Conservation (phyloP, 2,329 filamentous ascomycete genomes). For the Chalaropsis thielavioides region DNA sequence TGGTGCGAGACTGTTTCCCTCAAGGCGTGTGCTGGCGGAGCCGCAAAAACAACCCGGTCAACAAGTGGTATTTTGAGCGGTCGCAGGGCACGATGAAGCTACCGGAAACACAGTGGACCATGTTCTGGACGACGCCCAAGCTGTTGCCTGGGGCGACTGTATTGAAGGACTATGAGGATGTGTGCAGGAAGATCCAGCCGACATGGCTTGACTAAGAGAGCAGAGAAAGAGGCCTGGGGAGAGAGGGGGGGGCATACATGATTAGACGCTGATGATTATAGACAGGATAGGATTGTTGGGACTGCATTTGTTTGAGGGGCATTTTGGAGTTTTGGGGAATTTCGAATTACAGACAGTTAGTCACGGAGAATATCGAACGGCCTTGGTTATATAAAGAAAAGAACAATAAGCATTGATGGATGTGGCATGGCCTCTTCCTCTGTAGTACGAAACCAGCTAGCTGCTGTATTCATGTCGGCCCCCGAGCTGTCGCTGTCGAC, state of each 20-base stretch:
- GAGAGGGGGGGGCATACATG: background rate
- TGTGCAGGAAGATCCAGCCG: conserved; percentile 51
- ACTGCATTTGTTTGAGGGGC: background rate
- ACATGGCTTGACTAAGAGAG: conserved; percentile 41
- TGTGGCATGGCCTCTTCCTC: background rate
- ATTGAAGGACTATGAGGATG: conserved; percentile 56
- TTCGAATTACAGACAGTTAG: background rate
- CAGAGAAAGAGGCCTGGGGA: background rate
- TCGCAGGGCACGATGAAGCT: conserved; percentile 73
- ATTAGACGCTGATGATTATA: background rate
- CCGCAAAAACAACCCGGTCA: conserved; percentile 81
- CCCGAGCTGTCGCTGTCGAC: too few species aligned
- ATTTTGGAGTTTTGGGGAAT: conserved; percentile 5
- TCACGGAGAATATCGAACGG: background rate
- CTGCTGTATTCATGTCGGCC: background rate
- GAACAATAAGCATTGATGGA: background rate
- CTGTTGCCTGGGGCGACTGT: conserved; percentile 39
- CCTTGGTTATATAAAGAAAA: background rate
- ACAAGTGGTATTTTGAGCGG: conserved; percentile 98
- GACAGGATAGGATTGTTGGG: background rate
- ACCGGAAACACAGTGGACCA: conserved; percentile 74
- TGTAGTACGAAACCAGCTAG: background rate
- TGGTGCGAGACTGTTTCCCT: conserved; percentile 82
- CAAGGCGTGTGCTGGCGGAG: conserved; percentile 85
- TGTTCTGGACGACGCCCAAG: conserved; percentile 88